Evolutionary conservation across 345 rosid genomes (phyloP), one percentile per base, ranked within the genome.

Genomic region (Anacardium occidentale): DNA sequence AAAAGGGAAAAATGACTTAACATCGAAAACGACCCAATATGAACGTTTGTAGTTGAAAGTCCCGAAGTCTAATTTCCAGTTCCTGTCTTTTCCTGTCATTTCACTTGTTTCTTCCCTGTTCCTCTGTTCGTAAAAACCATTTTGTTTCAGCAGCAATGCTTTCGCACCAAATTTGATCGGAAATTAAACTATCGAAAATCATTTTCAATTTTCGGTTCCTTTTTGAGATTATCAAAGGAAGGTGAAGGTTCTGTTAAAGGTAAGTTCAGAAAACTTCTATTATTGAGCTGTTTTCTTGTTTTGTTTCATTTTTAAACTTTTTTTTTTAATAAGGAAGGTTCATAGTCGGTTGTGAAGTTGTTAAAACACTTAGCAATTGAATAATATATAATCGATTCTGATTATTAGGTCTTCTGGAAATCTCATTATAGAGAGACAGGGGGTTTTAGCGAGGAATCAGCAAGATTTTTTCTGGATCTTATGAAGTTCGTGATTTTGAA

Each of bases 41-140:
- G 17, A 48, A 13, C 32, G 47, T 34, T 53, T 0, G 22, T 76
- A 40, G 77, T 81, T 70, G 47, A 76, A 70, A 29, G 76, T 83
- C 71, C 83, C 82, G 77, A 71, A 47, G 69, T 71, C 15, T 12
- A 17, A 17, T 60, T 3, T 6, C 26, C 60, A 22, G 25, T 14
- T 7, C 32, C 63, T 71, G 79, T 75, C 89, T 83, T 75, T 75
- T 66, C 61, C 55, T 45, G 79, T 70, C 70, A 65, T 76, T 70
- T 65, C 61, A 3, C 10, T 24, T 71, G 62, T 68, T 29, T 74
- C 54, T 68, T 57, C 75, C 73, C 76, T 76, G 50, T n/a, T n/a
- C n/a, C n/a, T n/a, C n/a, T n/a, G n/a, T n/a, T n/a, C n/a, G n/a
- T n/a, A 37, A 68, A 1, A 68, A 54, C 42, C 59, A n/a, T 54